These are phyloP conservation scores for Melanogaster broomeanus DNA, from an alignment of 768 basidiomycete genomes.

Conservation along the genomic window DNA sequence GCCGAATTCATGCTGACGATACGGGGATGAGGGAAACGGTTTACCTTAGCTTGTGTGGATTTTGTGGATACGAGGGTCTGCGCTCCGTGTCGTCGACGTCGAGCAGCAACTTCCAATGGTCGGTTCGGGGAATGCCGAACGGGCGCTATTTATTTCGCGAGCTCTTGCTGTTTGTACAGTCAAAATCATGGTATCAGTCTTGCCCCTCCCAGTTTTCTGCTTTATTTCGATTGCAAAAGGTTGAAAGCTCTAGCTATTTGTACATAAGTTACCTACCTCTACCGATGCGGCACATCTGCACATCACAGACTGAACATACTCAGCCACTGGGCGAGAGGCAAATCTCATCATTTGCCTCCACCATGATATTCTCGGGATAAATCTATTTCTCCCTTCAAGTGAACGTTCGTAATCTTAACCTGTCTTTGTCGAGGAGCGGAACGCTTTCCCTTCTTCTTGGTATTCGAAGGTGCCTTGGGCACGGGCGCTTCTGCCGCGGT, in stretches of 20 bases:
- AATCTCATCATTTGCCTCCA: slow-evolving; percentile 12
- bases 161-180: too few species aligned
- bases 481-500: slow-evolving; percentile 64
- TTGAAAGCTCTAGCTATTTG: too few species aligned
- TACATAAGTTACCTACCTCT: too few species aligned
- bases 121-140: slow-evolving; percentile 30
- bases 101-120: slow-evolving; percentile 22
- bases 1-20: background rate
- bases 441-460: slow-evolving; percentile 85
- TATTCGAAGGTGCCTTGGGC: slow-evolving; percentile 53
- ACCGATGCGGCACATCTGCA: too few species aligned
- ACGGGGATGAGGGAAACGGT: background rate
- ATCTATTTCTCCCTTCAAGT: slow-evolving; percentile 86
- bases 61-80: slow-evolving; percentile 15
- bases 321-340: too few species aligned
- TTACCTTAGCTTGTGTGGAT: slow-evolving; percentile 24
- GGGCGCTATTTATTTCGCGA: too few species aligned
- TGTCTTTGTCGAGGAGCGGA: slow-evolving; percentile 72
- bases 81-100: slow-evolving; percentile 37
- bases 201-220: too few species aligned
- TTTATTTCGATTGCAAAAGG: too few species aligned
- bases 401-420: slow-evolving; percentile 85
- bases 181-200: too few species aligned
- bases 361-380: slow-evolving; percentile 69
- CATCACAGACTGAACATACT: too few species aligned